These are phyloP conservation scores for Sclerotinia minor DNA, from an alignment of 2,329 filamentous ascomycete species.

Conservation along the genomic window DNA sequence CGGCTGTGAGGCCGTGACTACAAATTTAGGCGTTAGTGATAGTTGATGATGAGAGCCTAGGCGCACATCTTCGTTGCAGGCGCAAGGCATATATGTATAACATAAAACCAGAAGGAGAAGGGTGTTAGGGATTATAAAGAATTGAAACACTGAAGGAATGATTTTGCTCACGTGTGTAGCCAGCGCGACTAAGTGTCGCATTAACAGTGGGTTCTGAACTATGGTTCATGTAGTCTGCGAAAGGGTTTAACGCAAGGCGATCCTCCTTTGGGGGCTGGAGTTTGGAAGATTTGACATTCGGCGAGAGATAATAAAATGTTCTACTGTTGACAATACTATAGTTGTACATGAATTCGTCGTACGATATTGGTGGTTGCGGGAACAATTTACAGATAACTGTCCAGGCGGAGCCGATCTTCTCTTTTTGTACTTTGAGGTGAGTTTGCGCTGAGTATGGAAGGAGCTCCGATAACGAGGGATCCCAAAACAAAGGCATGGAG, in stretches of 20 bases:
- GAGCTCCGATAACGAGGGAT: conserved; percentile 45
- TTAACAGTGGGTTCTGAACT: conserved; percentile 42
- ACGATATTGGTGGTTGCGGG: conserved; percentile 41
- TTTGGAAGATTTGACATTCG: conserved; percentile 40
- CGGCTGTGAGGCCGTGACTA: conserved; percentile 50
- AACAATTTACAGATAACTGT: conserved; percentile 46
- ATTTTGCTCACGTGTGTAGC: conserved; percentile 48
- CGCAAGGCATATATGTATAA: neutral
- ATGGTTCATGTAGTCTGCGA: conserved; percentile 72
- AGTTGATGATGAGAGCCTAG: neutral
- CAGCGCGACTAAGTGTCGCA: conserved; percentile 51
- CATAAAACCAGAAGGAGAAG: neutral
- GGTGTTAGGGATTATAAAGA: neutral
- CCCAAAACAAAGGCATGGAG: conserved; percentile 59
- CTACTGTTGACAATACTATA: conserved; percentile 64
- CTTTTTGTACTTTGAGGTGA: conserved; percentile 56
- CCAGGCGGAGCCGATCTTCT: conserved; percentile 55
- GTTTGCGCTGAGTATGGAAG: conserved; percentile 49
- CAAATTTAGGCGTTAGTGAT: neutral
- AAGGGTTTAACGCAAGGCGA: conserved; percentile 68
- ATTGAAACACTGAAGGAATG: neutral
- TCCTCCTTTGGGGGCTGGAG: conserved; percentile 51
- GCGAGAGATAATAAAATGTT: conserved; percentile 56
- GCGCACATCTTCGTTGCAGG: neutral
- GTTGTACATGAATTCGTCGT: conserved; percentile 51